phyloP scores from a whole-genome alignment of 805 yeast genomes.

The Torulaspora quercuum region DNA sequence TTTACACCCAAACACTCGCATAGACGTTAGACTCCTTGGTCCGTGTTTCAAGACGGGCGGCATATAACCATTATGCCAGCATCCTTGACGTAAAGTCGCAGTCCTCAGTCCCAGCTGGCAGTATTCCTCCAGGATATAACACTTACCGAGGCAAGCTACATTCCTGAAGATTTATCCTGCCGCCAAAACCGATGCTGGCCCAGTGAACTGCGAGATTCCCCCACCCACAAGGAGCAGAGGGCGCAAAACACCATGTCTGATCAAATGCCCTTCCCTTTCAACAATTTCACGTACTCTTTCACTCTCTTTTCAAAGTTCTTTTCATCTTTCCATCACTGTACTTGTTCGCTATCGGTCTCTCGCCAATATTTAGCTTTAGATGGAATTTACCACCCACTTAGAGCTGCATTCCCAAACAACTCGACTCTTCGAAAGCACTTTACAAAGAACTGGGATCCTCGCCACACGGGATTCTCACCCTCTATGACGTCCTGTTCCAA shows the following conservation, averaged over 20 bases:
- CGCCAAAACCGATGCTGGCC: constrained; percentile 40
- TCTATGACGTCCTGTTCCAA: constrained; percentile 42
- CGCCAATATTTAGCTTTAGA: constrained; percentile 46
- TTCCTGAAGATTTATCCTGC: constrained; percentile 37
- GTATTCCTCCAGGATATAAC: constrained; percentile 35
- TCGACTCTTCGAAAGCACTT: constrained; percentile 30
- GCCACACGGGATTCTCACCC: constrained; percentile 43
- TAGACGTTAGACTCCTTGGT: constrained; percentile 43
- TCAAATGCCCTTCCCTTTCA: constrained; percentile 44
- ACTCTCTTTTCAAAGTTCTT: constrained; percentile 45
- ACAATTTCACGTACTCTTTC: constrained; percentile 45
- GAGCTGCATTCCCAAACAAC: constrained; percentile 42
- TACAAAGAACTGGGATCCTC: constrained; percentile 33
- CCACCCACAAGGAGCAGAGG: constrained; percentile 31
- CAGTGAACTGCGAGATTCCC: constrained; percentile 32
- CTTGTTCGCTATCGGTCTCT: constrained; percentile 48
- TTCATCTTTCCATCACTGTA: constrained; percentile 47
- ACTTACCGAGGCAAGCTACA: constrained; percentile 36
- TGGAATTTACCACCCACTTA: constrained; percentile 38
- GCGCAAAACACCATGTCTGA: constrained; percentile 37
- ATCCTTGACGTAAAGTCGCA: constrained; percentile 38
- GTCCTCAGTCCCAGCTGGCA: constrained; percentile 35
- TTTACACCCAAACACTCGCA: constrained; percentile 42
- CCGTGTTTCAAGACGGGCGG: constrained; percentile 42
- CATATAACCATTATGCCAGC: constrained; percentile 38